Conservation (phyloP, 192 early-diverging fungal genomes). For the Coemansia sp. region DNA sequence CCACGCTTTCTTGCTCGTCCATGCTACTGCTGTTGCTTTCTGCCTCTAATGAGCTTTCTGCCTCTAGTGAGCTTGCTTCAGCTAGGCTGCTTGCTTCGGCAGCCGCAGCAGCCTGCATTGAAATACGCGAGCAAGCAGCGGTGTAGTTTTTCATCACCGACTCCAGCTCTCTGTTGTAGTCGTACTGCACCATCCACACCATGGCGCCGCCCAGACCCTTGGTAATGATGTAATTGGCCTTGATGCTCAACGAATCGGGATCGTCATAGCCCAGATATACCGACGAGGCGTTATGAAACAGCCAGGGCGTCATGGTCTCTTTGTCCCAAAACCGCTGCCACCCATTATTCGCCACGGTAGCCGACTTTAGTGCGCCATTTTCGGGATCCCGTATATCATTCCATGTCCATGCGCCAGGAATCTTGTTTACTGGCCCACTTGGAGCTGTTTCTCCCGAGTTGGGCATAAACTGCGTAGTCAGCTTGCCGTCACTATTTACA, state of each 20-base stretch:
- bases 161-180: conserved; percentile 57
- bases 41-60: too few species aligned
- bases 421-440: conserved; percentile 38
- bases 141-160: conserved; percentile 39
- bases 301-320: conserved; percentile 64
- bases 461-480: conserved; percentile 33
- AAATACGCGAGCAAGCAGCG: conserved; percentile 15
- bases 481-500: background rate
- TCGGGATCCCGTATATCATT: conserved; percentile 31
- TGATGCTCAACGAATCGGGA: conserved; percentile 55
- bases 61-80: too few species aligned
- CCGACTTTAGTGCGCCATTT: conserved; percentile 22
- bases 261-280: conserved; percentile 73
- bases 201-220: conserved; percentile 63
- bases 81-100: too few species aligned
- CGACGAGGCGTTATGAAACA: conserved; percentile 58
- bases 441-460: conserved; percentile 30
- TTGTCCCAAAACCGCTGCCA: conserved; percentile 67
- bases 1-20: background rate
- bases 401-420: conserved; percentile 47
- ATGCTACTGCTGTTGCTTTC: background rate
- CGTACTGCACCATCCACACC: conserved; percentile 70
- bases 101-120: conserved; percentile 5
- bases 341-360: conserved; percentile 24
- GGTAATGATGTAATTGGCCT: conserved; percentile 54